Conservation (phyloP, 345 rosid species). For the Kernera saxatilis region DNA sequence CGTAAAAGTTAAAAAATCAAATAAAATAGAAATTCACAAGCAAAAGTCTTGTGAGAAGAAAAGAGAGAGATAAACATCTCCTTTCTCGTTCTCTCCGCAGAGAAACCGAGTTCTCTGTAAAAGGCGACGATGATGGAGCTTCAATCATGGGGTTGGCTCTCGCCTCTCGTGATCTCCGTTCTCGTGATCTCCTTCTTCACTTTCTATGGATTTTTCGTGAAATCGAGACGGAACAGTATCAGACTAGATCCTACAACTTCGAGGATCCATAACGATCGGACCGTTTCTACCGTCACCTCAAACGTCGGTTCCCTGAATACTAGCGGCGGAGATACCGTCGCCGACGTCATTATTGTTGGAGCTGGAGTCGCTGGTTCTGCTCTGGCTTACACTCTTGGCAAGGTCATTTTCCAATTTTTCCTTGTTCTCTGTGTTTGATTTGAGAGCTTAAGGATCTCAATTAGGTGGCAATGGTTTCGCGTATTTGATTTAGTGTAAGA, state of each 20-base stretch:
- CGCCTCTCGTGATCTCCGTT: slow-evolving; percentile 28
- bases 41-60: slow-evolving; percentile 10
- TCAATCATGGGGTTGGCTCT: slow-evolving; percentile 39
- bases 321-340: slow-evolving; percentile 19
- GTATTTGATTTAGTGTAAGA: background rate
- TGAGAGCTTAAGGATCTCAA: background rate
- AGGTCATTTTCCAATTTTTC: slow-evolving; percentile 30
- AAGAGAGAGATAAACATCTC: background rate
- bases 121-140: slow-evolving; percentile 31
- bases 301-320: slow-evolving; percentile 32
- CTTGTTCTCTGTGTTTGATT: slow-evolving; percentile 4
- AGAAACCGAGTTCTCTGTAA: background rate
- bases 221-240: slow-evolving; percentile 11
- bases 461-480: background rate
- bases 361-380: slow-evolving; percentile 81
- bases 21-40: background rate
- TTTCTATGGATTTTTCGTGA: slow-evolving; percentile 29
- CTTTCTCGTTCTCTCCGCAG: slow-evolving; percentile 15
- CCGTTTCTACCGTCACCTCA: slow-evolving; percentile 29
- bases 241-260: background rate
- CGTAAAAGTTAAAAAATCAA: background rate
- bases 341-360: slow-evolving; percentile 61
- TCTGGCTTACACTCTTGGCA: slow-evolving; percentile 61
- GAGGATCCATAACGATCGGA: slow-evolving; percentile 22
- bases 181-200: slow-evolving; percentile 30